Conservation (phyloP, 1,139 yeast genomes). For the Suhomyces coccinellae region DNA sequence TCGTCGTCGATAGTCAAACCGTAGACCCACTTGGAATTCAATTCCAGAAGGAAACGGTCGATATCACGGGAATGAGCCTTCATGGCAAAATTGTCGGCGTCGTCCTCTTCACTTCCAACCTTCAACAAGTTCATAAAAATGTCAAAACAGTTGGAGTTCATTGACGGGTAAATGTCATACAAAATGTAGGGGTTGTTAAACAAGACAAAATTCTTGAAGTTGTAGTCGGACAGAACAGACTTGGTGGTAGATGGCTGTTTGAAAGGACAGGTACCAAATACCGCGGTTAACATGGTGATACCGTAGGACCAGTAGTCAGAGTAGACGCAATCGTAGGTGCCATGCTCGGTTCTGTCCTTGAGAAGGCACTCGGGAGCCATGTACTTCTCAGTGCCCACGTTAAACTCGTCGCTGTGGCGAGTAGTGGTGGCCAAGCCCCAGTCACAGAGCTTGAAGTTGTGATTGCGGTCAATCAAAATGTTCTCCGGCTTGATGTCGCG, state of each 20-base stretch:
- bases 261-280: slow-evolving; percentile 51
- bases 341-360: slow-evolving; percentile 19
- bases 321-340: slow-evolving; percentile 35
- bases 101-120: slow-evolving; percentile 37
- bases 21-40: slow-evolving; percentile 31
- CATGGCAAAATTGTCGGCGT: slow-evolving; percentile 23
- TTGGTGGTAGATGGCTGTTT: slow-evolving; percentile 23
- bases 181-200: slow-evolving; percentile 35
- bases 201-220: slow-evolving; percentile 40
- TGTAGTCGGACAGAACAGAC: slow-evolving; percentile 31
- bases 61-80: slow-evolving; percentile 33
- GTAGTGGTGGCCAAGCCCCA: slow-evolving; percentile 55
- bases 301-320: slow-evolving; percentile 49
- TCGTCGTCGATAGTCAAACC: slow-evolving; percentile 43
- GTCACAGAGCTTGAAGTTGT: slow-evolving; percentile 52
- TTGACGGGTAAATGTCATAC: slow-evolving; percentile 44
- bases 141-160: slow-evolving; percentile 38
- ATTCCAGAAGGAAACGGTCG: slow-evolving; percentile 28
- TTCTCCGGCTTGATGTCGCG: slow-evolving; percentile 60
- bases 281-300: slow-evolving; percentile 43
- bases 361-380: slow-evolving; percentile 55
- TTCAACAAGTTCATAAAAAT: slow-evolving; percentile 36
- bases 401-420: slow-evolving; percentile 41
- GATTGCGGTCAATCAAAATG: slow-evolving; percentile 40
- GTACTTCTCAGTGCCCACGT: slow-evolving; percentile 57